phyloP scores from a whole-genome alignment of 345 rosid genomes.

The Microcos paniculata region DNA sequence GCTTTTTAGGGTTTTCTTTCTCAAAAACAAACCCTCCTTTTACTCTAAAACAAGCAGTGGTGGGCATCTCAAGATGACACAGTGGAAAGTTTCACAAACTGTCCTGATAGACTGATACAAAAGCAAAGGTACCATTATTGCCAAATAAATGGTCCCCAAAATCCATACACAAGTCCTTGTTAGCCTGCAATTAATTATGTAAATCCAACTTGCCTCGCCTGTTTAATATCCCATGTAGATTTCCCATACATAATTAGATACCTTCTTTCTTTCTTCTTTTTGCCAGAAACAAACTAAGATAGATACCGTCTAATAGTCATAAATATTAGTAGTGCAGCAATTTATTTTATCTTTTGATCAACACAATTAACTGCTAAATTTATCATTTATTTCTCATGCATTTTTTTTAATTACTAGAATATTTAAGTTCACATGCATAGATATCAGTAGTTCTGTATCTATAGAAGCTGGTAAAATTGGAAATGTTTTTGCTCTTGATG shows the following conservation, averaged over 20 bases:
- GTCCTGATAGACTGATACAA: not conserved
- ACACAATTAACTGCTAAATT: no score
- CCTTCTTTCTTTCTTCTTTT: no score
- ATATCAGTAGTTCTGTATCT: no score
- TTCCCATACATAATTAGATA: not conserved
- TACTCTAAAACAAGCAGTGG: slow-evolving; percentile 18
- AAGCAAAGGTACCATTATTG: slow-evolving; percentile 8
- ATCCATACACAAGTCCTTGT: slow-evolving; percentile 6
- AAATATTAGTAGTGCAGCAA: not conserved
- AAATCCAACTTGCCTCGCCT: not conserved
- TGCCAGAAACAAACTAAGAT: no score
- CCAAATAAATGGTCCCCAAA: slow-evolving; percentile 15
- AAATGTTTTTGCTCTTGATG: no score
- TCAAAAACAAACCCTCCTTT: not conserved
- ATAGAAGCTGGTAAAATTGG: no score
- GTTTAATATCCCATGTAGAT: not conserved
- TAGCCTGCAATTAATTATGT: not conserved
- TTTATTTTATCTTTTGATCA: no score
- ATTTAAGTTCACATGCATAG: no score
- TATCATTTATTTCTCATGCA: no score
- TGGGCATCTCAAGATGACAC: not conserved
- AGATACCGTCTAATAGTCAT: not conserved
- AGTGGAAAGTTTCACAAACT: not conserved
- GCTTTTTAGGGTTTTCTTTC: slow-evolving; percentile 28
- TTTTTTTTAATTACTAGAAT: no score